These are phyloP conservation scores for Suhomyces yuchorum DNA, from an alignment of 1,139 yeast species.

Conservation along the genomic window DNA sequence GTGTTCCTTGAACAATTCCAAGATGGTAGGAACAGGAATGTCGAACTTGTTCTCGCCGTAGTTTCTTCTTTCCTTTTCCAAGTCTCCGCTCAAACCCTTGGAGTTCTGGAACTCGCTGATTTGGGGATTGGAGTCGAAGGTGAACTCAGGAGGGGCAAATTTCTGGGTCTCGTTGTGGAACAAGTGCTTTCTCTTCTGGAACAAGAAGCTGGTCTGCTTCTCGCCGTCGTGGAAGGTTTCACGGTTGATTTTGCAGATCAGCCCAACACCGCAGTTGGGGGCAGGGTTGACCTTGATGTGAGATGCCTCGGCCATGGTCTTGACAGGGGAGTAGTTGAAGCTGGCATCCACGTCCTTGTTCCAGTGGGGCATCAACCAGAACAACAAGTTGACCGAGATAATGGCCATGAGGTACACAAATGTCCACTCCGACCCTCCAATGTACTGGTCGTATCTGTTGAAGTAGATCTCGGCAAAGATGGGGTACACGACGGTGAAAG, in stretches of 20 bases:
- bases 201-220: conserved; percentile 69
- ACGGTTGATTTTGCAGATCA: conserved; percentile 66
- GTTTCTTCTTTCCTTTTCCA: conserved; percentile 56
- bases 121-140: conserved; percentile 64
- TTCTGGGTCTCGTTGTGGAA: conserved; percentile 54
- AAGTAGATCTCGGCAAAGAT: conserved; percentile 65
- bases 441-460: conserved; percentile 74
- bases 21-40: conserved; percentile 90
- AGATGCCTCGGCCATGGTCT: conserved; percentile 60
- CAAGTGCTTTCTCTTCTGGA: conserved; percentile 91
- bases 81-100: conserved; percentile 64
- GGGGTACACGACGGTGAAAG: conserved; percentile 81
- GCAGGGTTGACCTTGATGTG: conserved; percentile 78
- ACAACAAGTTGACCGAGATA: conserved; percentile 68
- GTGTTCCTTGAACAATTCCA: conserved; percentile 92
- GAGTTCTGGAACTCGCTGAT: conserved; percentile 61
- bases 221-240: conserved; percentile 62
- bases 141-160: conserved; percentile 82
- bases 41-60: conserved; percentile 90
- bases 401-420: conserved; percentile 80
- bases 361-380: conserved; percentile 97
- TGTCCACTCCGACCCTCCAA: conserved; percentile 84
- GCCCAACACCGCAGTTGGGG: conserved; percentile 84
- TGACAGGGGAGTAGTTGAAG: conserved; percentile 68
- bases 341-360: conserved; percentile 67